phyloP scores from a whole-genome alignment of 495 filamentous ascomycete genomes.

The Annulohypoxylon stygium region DNA sequence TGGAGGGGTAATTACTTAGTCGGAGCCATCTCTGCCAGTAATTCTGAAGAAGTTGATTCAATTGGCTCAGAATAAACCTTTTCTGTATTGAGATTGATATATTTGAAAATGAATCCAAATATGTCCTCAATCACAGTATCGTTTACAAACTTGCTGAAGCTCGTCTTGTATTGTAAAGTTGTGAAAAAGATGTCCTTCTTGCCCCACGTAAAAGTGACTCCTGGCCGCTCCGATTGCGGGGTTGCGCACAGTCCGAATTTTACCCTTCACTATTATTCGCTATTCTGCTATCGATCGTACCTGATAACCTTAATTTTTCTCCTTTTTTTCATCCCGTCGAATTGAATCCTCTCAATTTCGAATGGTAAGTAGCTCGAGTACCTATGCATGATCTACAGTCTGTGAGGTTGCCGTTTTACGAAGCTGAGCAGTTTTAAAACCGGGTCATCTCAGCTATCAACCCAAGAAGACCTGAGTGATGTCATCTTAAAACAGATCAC shows the following conservation, averaged over 20 bases:
- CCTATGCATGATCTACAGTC: too few species aligned
- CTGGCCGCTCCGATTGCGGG: conserved; percentile 8
- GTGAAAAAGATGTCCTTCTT: background rate
- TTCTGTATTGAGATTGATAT: background rate
- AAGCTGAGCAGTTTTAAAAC: too few species aligned
- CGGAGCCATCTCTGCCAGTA: background rate
- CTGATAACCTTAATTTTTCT: background rate
- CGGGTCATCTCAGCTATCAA: too few species aligned
- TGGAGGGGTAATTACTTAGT: conserved; percentile 1
- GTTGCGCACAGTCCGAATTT: background rate
- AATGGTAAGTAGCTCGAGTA: background rate
- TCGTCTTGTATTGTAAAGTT: conserved; percentile 3
- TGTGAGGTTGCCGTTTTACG: too few species aligned
- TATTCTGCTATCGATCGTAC: background rate
- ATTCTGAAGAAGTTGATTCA: background rate
- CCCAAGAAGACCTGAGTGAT: too few species aligned
- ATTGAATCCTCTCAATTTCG: too few species aligned
- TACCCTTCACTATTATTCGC: background rate
- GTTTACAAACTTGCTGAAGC: background rate
- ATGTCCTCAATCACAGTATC: background rate
- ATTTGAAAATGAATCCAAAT: background rate
- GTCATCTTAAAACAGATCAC: too few species aligned
- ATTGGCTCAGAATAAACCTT: background rate
- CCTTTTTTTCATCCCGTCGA: background rate
- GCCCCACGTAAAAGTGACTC: conserved; percentile 8